Base-by-base conservation (phyloP, 345 rosid genomes). In the Brassica incana region DNA sequence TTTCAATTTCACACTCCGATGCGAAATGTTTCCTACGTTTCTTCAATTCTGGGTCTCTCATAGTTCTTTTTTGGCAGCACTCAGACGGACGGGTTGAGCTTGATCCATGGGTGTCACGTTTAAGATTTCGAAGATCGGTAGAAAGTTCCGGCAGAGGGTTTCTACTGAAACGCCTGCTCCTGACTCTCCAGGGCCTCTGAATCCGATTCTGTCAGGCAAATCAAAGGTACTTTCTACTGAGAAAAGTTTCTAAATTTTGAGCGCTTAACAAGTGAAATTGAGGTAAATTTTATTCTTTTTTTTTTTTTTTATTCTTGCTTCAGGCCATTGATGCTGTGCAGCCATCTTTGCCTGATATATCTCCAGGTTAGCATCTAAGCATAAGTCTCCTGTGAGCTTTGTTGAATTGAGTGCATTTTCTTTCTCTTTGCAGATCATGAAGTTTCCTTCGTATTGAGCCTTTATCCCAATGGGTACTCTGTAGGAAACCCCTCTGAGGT, bases 401-500 rank as follows among this genome's bases (percentile, higher is more conserved):
- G 69, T 59, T 59, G 1, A 29, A 56, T 33, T 59, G 60, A 38
- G 14, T 52, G 27, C 65, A 72, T 48, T 75, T 48, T 73, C 67
- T 60, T 81, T 72, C 80, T 50, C 16, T 52, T 52, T 40, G 74
- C 87, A 93, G 99, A 82, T 5, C 86, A 87, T 77, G 97, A 91
- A 85, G 90, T 86, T 79, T 93, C 99, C 56, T 87, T 91, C 73
- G 68, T 81, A 3, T 86, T 95, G 87, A 88, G 86, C 79, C 95
- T 95, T 33, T 91, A 88, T 73, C 80, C 86, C 5, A 89, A 87
- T 84, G 99, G 97, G 65, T 95, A 91, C 87, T 86, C 85, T 38
- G 63, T 93, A 25, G 92, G 87, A 78, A 93, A 88, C 80, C 86
- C 93, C 12, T 77, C 85, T 18, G 95, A 93, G 98, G 99, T 95